Conservation (phyloP, 495 filamentous ascomycete species). For the Xylaria venustula region DNA sequence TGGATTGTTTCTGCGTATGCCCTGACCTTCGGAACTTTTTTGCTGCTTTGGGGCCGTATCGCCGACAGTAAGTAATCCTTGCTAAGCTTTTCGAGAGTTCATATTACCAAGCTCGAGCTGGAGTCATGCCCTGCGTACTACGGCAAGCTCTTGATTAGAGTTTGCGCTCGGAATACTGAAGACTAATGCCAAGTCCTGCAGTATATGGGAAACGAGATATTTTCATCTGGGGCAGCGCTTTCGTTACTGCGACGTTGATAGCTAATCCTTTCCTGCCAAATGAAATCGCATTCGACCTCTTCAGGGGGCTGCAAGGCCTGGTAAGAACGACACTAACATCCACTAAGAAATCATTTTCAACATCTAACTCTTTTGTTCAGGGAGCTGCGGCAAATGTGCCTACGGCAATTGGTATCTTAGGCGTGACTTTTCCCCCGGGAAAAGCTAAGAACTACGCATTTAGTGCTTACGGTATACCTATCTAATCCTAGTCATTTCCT, state of each 20-base stretch:
- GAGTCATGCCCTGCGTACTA: not conserved
- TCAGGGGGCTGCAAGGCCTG: conserved; percentile 70
- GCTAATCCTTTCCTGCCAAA: conserved; percentile 64
- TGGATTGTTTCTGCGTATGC: conserved; percentile 63
- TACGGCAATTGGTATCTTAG: conserved; percentile 63
- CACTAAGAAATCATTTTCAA: conserved; percentile 6
- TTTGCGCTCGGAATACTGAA: not conserved
- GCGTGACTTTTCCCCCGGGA: conserved; percentile 58
- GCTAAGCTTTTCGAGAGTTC: not conserved
- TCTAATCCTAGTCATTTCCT: not conserved
- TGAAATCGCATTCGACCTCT: conserved; percentile 67
- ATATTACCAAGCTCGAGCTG: not conserved
- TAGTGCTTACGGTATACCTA: conserved; percentile 42
- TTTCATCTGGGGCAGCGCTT: conserved; percentile 65
- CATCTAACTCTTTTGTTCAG: conserved; percentile 38
- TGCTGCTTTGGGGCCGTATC: conserved; percentile 71
- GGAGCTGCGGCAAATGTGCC: conserved; percentile 67
- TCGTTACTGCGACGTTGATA: conserved; percentile 60
- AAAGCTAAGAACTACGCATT: conserved; percentile 66
- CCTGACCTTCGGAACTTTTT: conserved; percentile 67
- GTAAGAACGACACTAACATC: conserved; percentile 38
- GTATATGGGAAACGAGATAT: conserved; percentile 68
- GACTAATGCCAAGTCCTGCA: not conserved
- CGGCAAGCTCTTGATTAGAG: no score
- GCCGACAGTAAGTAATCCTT: conserved; percentile 47